Base-by-base conservation (phyloP, 129 eudicot genomes). In the Centaurea solstitialis region DNA sequence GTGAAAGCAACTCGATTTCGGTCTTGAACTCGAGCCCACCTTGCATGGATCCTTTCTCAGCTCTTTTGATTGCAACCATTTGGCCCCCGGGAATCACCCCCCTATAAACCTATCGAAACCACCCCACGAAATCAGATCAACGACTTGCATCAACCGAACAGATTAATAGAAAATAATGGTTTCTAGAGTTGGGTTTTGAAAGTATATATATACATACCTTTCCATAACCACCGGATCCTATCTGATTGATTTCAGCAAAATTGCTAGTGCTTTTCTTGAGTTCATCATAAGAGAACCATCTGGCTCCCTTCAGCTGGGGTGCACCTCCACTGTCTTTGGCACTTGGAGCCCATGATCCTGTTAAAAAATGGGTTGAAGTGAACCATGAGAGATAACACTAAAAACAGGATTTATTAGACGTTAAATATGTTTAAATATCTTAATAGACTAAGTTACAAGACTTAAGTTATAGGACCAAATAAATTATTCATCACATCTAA, bases 221-320 rank as follows among this genome's bases (percentile, higher is more conserved):
- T 61, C 99, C 99, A 73, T 95, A 95, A 67, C 99, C 99, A 68
- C 99, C 99, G 3, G 97, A 89, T 26, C 99, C 99, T 81, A 95
- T 91, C 82, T 89, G 94, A 76, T 88, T 91, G 35, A 26, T 82
- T 28, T 88, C 88, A 1, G 95, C 82, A 74, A 94, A 94, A 85
- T 91, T 89, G 38, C 72, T 84, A n/a, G 97, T 94, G 84, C 92
- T 79, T 78, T 90, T 94, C 86, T 90, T 94, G 66, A 94, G 91
- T 84, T 94, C 98, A 65, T 94, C 95, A 68, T 86, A 94, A 21
- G 95, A 91, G 87, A 94, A 94, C 98, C 98, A 94, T 87, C 98
- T 87, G 6, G 98, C 97, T 74, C 98, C 98, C 79, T 94, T 94
- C 74, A 94, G 83, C 81, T 94, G 95, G 37, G 93, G 98, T 79